A percentile compares a stretch with the other conserved stretches of the same genome.
Evolutionary conservation across 2,329 filamentous ascomycete genomes (phyloP).

Genomic region (Elsinoe ampelina): DNA sequence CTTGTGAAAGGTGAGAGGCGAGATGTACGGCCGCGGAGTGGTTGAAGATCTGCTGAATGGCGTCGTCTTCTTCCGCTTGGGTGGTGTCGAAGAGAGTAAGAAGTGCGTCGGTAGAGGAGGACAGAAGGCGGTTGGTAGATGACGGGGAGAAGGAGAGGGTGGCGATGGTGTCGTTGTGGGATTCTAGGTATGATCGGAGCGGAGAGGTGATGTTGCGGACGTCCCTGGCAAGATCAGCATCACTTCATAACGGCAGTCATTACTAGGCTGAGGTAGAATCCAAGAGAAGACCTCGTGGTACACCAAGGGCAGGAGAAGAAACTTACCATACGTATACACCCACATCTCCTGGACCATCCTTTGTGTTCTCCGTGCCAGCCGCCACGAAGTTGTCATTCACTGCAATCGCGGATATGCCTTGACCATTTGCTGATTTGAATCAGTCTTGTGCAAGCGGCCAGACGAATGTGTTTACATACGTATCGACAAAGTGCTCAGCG

Average conservation of each 20-base stretch:
- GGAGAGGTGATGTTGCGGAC: constrained; percentile 31
- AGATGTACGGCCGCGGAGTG: constrained; percentile 65
- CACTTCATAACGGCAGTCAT: too few species aligned
- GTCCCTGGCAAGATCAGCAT: constrained; percentile 26
- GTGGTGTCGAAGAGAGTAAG: constrained; percentile 67
- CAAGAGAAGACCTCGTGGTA: background rate
- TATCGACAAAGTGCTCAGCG: constrained; percentile 17
- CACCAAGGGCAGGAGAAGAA: background rate
- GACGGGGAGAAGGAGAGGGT: constrained; percentile 39
- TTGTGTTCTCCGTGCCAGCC: constrained; percentile 56
- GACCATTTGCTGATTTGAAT: constrained; percentile 34
- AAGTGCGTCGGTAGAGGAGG: constrained; percentile 70
- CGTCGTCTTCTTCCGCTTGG: constrained; percentile 65
- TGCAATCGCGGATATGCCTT: constrained; percentile 56
- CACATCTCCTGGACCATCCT: constrained; percentile 31
- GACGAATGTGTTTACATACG: background rate
- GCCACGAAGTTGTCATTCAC: constrained; percentile 54
- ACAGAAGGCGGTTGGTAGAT: constrained; percentile 49
- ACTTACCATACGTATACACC: constrained; percentile 26
- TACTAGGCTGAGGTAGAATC: background rate
- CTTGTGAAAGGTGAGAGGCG: constrained; percentile 58
- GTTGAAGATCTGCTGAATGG: constrained; percentile 69
- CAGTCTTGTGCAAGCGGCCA: background rate
- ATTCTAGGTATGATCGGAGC: constrained; percentile 34
- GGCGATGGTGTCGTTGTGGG: constrained; percentile 51